Percentiles rank a stretch among this genome's conserved stretches.
Conservation (phyloP, 768 basidiomycete species). For the Tulasnella sp. region DNA sequence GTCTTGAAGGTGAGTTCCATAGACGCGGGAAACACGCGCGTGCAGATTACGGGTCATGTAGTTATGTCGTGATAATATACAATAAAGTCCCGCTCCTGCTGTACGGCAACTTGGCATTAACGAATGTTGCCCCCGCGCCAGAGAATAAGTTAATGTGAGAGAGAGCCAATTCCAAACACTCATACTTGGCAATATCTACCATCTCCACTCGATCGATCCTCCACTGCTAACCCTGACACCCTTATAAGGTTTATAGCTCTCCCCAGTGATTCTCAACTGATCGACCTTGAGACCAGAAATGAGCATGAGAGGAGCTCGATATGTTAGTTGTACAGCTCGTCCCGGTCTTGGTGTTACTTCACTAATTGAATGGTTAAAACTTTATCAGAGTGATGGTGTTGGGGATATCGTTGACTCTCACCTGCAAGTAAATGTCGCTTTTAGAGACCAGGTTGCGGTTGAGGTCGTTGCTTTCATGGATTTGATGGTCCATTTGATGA, state of each 20-base stretch:
- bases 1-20: no score
- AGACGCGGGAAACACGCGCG: no score
- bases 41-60: no score
- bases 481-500: constrained; percentile 67
- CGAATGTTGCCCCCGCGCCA: no score
- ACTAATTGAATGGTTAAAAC: constrained; percentile 22
- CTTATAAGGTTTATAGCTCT: constrained; percentile 83
- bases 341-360: constrained; percentile 45
- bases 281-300: constrained; percentile 77
- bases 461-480: constrained; percentile 35
- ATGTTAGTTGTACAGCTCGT: constrained; percentile 58
- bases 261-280: constrained; percentile 65
- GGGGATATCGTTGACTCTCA: constrained; percentile 32
- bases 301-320: constrained; percentile 54
- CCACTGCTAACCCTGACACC: constrained; percentile 59
- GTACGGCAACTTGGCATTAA: no score
- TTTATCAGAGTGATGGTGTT: not conserved
- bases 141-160: no score
- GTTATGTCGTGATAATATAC: no score
- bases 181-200: no score
- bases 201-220: constrained; percentile 57
- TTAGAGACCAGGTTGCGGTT: constrained; percentile 54
- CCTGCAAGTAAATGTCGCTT: constrained; percentile 64
- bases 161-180: no score
- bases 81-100: no score